A percentile compares a stretch with the other conserved stretches of the same genome.
Evolutionary conservation across 345 rosid genomes (phyloP).

Genomic region (Eucalyptus erythrocorys): DNA sequence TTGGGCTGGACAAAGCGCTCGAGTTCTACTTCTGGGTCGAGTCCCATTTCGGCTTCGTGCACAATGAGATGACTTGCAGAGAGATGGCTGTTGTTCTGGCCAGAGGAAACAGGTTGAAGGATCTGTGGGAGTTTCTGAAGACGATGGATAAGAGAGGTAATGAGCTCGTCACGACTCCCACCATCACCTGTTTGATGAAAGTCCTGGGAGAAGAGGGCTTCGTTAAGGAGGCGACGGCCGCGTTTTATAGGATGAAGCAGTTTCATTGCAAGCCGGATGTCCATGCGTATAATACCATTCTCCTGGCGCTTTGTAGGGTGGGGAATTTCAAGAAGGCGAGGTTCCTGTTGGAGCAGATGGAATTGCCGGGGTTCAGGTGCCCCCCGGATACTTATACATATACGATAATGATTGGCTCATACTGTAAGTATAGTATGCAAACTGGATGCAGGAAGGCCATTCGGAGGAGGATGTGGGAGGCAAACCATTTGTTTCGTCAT

Average conservation of each 20-base stretch:
- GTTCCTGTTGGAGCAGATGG: slow-evolving; percentile 69
- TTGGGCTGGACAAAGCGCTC: slow-evolving; percentile 50
- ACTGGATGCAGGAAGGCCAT: slow-evolving; percentile 76
- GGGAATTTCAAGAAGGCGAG: slow-evolving; percentile 79
- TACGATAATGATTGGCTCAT: slow-evolving; percentile 63
- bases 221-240: slow-evolving; percentile 53
- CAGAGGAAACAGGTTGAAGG: slow-evolving; percentile 37
- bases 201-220: slow-evolving; percentile 87
- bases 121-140: slow-evolving; percentile 67
- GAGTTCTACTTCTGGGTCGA: slow-evolving; percentile 64
- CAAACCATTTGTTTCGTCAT: slow-evolving; percentile 70
- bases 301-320: slow-evolving; percentile 60
- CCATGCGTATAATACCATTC: slow-evolving; percentile 58
- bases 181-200: slow-evolving; percentile 87
- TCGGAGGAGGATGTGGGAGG: slow-evolving; percentile 83
- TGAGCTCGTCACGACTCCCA: slow-evolving; percentile 23
- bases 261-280: slow-evolving; percentile 71
- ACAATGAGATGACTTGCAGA: slow-evolving; percentile 56
- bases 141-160: slow-evolving; percentile 28
- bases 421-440: slow-evolving; percentile 65
- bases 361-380: slow-evolving; percentile 71
- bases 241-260: slow-evolving; percentile 68
- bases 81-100: slow-evolving; percentile 68
- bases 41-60: slow-evolving; percentile 27
- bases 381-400: slow-evolving; percentile 63